These are phyloP conservation scores for Endocladia muricata DNA, from an alignment of 31 red algal genomes.

Conservation along the genomic window DNA sequence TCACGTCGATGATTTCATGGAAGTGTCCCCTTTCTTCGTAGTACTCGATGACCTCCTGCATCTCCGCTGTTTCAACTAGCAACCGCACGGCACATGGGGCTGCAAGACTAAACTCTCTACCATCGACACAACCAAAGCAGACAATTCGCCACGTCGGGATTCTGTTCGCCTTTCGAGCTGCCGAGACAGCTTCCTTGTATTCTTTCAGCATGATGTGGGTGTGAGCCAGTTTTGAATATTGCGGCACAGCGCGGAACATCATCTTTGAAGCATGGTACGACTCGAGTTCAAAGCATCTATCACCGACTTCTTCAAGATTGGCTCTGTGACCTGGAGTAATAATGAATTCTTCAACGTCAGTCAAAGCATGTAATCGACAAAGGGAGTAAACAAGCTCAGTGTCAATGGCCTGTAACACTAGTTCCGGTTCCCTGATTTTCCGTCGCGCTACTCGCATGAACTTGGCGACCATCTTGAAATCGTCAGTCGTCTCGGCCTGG, in stretches of 20 bases:
- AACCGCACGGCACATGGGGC: conserved; percentile 82
- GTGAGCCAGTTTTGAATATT: conserved; percentile 86
- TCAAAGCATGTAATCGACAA: conserved; percentile 75
- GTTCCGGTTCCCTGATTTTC: conserved; percentile 72
- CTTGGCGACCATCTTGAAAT: conserved; percentile 81
- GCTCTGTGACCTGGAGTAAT: conserved; percentile 65
- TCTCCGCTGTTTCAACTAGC: conserved; percentile 86
- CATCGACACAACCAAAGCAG: conserved; percentile 95
- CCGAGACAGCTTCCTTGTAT: conserved; percentile 86
- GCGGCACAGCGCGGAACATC: conserved; percentile 77
- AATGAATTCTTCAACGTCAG: conserved; percentile 94
- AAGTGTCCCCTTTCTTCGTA: conserved; percentile 95
- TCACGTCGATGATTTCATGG: conserved; percentile 73
- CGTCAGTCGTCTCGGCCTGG: conserved; percentile 50
- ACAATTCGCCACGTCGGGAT: conserved; percentile 94
- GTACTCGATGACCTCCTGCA: conserved; percentile 88
- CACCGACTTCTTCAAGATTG: conserved; percentile 93
- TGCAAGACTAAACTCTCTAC: conserved; percentile 85
- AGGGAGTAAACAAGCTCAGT: conserved; percentile 88
- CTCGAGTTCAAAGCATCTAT: conserved; percentile 89
- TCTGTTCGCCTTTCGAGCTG: conserved; percentile 90
- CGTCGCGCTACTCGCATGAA: conserved; percentile 81
- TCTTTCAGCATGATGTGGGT: conserved; percentile 86
- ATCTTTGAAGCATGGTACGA: conserved; percentile 84
- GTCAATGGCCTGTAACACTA: conserved; percentile 63